phyloP scores from a whole-genome alignment of 2,329 filamentous ascomycete genomes.

The Diaporthe humulicola region DNA sequence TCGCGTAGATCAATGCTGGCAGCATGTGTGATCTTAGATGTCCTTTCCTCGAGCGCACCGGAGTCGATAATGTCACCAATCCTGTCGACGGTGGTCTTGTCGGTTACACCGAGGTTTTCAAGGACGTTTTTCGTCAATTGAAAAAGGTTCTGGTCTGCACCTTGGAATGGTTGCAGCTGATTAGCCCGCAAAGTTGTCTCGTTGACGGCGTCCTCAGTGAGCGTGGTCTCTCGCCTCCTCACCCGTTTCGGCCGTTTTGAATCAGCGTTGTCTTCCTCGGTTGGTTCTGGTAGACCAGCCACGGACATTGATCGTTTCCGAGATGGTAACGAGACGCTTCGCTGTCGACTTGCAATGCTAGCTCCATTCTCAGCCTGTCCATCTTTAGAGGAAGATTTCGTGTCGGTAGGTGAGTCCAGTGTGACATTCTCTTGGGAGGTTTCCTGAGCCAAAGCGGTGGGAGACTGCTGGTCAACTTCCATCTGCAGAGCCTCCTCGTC shows the following conservation, averaged over 20 bases:
- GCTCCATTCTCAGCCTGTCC: slow-evolving; percentile 25
- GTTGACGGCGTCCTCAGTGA: slow-evolving; percentile 65
- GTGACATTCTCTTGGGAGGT: slow-evolving; percentile 19
- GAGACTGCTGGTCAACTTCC: slow-evolving; percentile 53
- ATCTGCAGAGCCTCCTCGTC: slow-evolving; percentile 51
- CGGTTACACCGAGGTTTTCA: slow-evolving; percentile 67
- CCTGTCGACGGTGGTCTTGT: slow-evolving; percentile 59
- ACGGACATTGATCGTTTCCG: slow-evolving; percentile 74
- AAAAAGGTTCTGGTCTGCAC: slow-evolving; percentile 68
- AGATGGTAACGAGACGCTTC: slow-evolving; percentile 56
- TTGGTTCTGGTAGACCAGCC: slow-evolving; percentile 68
- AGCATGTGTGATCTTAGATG: slow-evolving; percentile 59
- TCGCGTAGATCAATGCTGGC: slow-evolving; percentile 64
- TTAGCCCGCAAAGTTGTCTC: slow-evolving; percentile 65
- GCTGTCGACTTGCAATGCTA: slow-evolving; percentile 44
- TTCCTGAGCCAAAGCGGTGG: slow-evolving; percentile 38
- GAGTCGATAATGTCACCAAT: slow-evolving; percentile 66
- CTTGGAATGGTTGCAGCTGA: slow-evolving; percentile 69
- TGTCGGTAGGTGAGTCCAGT: slow-evolving; percentile 18
- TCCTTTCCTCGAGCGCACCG: slow-evolving; percentile 64
- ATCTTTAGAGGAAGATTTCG: slow-evolving; percentile 21
- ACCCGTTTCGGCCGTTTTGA: slow-evolving; percentile 77
- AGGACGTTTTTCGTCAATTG: slow-evolving; percentile 67
- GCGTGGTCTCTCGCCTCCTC: slow-evolving; percentile 69
- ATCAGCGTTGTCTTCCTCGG: slow-evolving; percentile 68